These are phyloP conservation scores for Phytophthora tubulina DNA, from an alignment of 352 stramenopile species.

Conservation along the genomic window DNA sequence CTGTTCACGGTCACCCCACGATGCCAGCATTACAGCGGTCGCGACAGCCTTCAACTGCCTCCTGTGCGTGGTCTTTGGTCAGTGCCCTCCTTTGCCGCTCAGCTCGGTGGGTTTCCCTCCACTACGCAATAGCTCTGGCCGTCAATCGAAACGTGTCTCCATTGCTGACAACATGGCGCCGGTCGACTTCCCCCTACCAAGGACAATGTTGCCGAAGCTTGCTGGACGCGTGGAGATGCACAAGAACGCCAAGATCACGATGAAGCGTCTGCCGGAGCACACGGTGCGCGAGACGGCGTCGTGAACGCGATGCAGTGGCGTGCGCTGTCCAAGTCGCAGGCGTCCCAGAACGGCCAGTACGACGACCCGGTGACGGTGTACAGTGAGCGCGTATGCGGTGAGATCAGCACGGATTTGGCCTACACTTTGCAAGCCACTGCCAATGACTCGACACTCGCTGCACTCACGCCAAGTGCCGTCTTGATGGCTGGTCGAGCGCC, in stretches of 20 bases:
- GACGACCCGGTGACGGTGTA: slow-evolving; percentile 31
- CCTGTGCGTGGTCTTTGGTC: slow-evolving; percentile 7
- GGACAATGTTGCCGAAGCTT: slow-evolving; percentile 42
- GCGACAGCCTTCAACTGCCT: slow-evolving; percentile 1
- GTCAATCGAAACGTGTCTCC: background rate
- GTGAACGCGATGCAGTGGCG: slow-evolving; percentile 44
- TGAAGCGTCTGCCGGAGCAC: slow-evolving; percentile 43
- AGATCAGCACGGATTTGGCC: slow-evolving; percentile 20
- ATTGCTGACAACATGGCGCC: slow-evolving; percentile 32
- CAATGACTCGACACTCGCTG: slow-evolving; percentile 17
- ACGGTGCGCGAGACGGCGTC: slow-evolving; percentile 18
- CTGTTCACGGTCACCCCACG: background rate
- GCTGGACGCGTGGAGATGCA: slow-evolving; percentile 24
- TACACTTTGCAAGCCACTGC: slow-evolving; percentile 10
- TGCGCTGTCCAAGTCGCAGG: slow-evolving; percentile 23
- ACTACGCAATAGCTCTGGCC: background rate
- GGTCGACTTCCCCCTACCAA: slow-evolving; percentile 46
- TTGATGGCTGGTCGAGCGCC: slow-evolving; percentile 37
- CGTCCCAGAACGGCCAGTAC: slow-evolving; percentile 19
- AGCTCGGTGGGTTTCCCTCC: background rate
- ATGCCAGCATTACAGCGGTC: slow-evolving; percentile 6
- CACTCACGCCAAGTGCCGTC: slow-evolving; percentile 36
- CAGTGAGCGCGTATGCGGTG: slow-evolving; percentile 29
- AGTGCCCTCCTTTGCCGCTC: slow-evolving; percentile 18
- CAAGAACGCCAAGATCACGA: slow-evolving; percentile 39